phyloP scores from a whole-genome alignment of 1,139 yeast species.

The Saccharomyces uvarum region DNA sequence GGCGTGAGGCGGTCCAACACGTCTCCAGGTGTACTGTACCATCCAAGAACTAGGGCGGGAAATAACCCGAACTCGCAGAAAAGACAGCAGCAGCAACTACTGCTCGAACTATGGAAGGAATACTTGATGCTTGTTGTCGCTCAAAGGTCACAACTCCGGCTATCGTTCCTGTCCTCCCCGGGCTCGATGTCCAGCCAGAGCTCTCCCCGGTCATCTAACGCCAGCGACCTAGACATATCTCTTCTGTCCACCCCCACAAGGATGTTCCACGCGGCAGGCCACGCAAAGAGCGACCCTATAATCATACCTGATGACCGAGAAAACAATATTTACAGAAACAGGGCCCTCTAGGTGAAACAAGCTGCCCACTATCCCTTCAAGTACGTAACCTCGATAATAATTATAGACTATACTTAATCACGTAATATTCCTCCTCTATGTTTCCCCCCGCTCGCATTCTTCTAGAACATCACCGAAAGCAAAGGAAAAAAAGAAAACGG shows the following conservation, averaged over 20 bases:
- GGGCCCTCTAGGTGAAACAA: background rate
- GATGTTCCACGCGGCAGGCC: background rate
- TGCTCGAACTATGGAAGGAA: constrained; percentile 23
- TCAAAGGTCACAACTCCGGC: constrained; percentile 26
- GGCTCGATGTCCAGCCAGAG: background rate
- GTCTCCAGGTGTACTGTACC: constrained; percentile 2
- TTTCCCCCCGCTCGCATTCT: background rate
- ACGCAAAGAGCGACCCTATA: background rate
- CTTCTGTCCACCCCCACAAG: background rate
- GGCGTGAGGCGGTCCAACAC: constrained; percentile 1
- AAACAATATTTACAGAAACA: background rate
- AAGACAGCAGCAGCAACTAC: background rate
- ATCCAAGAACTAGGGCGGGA: constrained; percentile 1
- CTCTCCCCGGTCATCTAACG: background rate
- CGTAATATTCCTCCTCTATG: background rate
- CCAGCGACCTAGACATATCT: constrained; percentile 1
- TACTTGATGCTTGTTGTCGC: constrained; percentile 25
- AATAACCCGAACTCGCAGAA: background rate
- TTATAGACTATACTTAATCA: background rate
- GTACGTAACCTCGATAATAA: background rate
- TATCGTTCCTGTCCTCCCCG: constrained; percentile 10
- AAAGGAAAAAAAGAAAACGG: background rate
- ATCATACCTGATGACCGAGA: background rate
- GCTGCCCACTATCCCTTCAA: background rate
- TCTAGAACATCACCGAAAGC: background rate